Base-by-base conservation (phyloP, 2,329 filamentous ascomycete species). In the Fusarium metavorans region DNA sequence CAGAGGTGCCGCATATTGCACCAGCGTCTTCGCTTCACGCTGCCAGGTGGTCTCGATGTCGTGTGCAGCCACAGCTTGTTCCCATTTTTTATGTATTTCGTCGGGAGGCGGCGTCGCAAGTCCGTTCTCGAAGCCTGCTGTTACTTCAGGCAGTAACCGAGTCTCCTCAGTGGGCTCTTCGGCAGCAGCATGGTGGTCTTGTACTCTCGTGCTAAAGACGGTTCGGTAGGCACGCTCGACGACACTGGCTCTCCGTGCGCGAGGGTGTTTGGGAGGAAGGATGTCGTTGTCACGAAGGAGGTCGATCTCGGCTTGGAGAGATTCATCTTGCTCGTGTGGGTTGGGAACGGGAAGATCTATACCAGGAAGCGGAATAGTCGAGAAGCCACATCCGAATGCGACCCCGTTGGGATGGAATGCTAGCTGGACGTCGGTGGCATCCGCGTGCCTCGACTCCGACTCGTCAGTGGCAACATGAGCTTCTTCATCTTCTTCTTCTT, bases 1-100 rank as follows among this genome's bases (percentile, higher is more conserved):
- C 41, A 95, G 82, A 1, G 93, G 92, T 16, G 87, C 84, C 0
- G 93, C 91, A 78, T 94, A 95, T 75, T 88, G 87, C 18, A 88
- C 85, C 37, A 98, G 87, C 1, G 94, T 94, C 83, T 94, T 94
- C 25, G 93, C 88, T 85, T 98, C 95, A 69, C 94, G 90, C 81
- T 93, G 91, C 95, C 95, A 98, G 2, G 94, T 97, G 8, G 95
- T 97, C 66, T 92, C 91, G 72, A 98, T 95, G 79, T 91, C 88
- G 4, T 95, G 94, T 0, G 92, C 89, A 1, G 90, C 88, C 14
- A 98, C 92, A 0, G 95, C 95, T 66, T 94, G 93, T 71, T 95
- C 92, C 94, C 94, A 97, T 2, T 43, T 69, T 9, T 76, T 74
- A 11, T 76, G 76, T 11, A 78, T 69, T 2, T 77, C 70, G 1